A percentile compares a stretch with the other conserved stretches of the same genome.
Conservation (phyloP, 805 yeast genomes). For the Kregervanrija fluxuum region DNA sequence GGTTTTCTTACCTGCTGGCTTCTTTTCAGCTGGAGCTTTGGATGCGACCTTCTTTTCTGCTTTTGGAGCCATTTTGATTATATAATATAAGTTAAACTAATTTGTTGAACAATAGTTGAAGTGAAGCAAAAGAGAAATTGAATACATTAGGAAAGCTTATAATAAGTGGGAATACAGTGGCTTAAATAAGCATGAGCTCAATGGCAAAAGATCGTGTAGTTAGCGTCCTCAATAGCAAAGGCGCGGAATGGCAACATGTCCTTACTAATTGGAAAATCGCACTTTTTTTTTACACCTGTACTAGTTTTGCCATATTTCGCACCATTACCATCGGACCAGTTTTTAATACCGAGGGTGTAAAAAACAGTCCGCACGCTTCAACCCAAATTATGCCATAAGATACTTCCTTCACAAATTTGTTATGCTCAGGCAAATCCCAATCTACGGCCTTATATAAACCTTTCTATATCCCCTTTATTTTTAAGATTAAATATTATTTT, state of each 20-base stretch:
- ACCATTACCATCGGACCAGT: constrained; percentile 10
- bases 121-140: not conserved
- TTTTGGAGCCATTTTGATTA: constrained; percentile 54
- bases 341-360: constrained; percentile 14
- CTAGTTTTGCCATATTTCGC: constrained; percentile 6
- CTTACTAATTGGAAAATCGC: constrained; percentile 6
- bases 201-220: not conserved
- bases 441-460: too few relatives aligned
- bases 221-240: not conserved
- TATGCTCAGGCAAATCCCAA: too few relatives aligned
- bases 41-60: constrained; percentile 72
- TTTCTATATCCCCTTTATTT: too few relatives aligned
- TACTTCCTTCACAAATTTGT: too few relatives aligned
- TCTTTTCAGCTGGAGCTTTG: constrained; percentile 96
- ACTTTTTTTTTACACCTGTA: not conserved
- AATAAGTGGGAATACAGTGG: not conserved
- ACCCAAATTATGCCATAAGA: not conserved
- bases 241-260: constrained; percentile 7
- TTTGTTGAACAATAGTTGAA: constrained; percentile 1
- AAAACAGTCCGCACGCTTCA: constrained; percentile 3
- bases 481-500: too few relatives aligned
- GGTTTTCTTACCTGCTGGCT: constrained; percentile 87
- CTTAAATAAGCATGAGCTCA: not conserved
- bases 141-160: not conserved
- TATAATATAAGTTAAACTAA: not conserved